Conservation (phyloP, 148 eudicot species). For the Salicornia ramosissima region DNA sequence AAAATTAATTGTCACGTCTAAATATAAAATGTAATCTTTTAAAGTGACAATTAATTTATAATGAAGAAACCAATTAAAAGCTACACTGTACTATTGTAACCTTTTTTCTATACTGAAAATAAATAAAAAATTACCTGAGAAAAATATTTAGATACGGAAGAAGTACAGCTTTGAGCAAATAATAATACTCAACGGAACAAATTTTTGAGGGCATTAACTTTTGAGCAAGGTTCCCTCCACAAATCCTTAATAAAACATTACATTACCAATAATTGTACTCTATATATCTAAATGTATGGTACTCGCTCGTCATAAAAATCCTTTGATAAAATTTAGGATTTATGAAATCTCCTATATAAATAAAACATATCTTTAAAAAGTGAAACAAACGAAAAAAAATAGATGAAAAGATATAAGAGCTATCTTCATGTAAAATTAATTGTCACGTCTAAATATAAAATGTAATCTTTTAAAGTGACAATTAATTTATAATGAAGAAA, state of each 20-base stretch:
- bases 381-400: neutral
- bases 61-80: neutral
- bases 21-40: neutral
- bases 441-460: neutral
- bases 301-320: too few species aligned
- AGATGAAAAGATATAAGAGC: neutral
- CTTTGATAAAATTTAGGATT: too few species aligned
- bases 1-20: neutral
- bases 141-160: too few species aligned
- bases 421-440: neutral
- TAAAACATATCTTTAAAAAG: too few species aligned
- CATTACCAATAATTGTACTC: too few species aligned
- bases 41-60: neutral
- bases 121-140: too few species aligned
- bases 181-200: constrained; percentile 37
- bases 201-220: constrained; percentile 66
- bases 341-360: too few species aligned
- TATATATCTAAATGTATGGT: too few species aligned
- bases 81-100: too few species aligned
- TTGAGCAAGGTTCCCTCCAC: constrained; percentile 36
- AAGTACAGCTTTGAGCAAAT: too few species aligned
- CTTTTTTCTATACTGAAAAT: too few species aligned
- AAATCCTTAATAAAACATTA: constrained; percentile 19
- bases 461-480: neutral
- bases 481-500: neutral